Base-by-base conservation (phyloP, 805 yeast genomes). In the Kuraishia hungarica region DNA sequence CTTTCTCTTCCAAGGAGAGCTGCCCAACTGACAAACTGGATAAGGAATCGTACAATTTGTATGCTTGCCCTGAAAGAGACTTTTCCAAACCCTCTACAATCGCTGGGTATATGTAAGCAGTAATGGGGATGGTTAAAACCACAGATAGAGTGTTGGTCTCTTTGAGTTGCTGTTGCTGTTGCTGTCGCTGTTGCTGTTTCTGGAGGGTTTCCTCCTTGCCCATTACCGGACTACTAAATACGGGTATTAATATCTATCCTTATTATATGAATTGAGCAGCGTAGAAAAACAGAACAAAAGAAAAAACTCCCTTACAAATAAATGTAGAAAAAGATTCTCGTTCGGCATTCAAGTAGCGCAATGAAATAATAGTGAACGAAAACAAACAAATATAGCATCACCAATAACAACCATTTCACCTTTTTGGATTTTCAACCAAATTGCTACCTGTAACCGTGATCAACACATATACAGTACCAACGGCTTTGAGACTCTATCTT, bases 21-120 rank as follows among this genome's bases (percentile, higher is more conserved):
- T 39, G 22, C 22, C 49, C 43, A 7, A 26, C 10, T 15, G 26
- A 51, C 10, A 17, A 5, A n/a, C 28, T 39, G 17, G 39, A 35
- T 35, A 35, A 35, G 17, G n/a, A 13, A 35, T 35, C 43, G n/a
- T 35, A 35, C 15, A 35, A 39, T 11, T 20, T 21, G 39, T 21
- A 26, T n/a, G n/a, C 22, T 35, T 39, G 39, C 15, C 39, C 46
- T 39, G 29, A 35, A 15, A 35, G 43, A 35, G 43, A 15, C 43
- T 35, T 35, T 35, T 35, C 43, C 3, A 77, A 35, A 2, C 79
- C 70, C 4, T 57, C 28, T 1, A 43, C 53, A 24, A 78, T 54
- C 2, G 79, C 75, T 7, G 69, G 67, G 56, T 72, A 75, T n/a
- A 78, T 70, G 58, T 78, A 78, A 54, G 75, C 73, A 10, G 60